Percentiles rank a stretch among this genome's conserved stretches.
Evolutionary conservation across 352 stramenopile species (phyloP).

Genomic region (Plasmopara viticola): DNA sequence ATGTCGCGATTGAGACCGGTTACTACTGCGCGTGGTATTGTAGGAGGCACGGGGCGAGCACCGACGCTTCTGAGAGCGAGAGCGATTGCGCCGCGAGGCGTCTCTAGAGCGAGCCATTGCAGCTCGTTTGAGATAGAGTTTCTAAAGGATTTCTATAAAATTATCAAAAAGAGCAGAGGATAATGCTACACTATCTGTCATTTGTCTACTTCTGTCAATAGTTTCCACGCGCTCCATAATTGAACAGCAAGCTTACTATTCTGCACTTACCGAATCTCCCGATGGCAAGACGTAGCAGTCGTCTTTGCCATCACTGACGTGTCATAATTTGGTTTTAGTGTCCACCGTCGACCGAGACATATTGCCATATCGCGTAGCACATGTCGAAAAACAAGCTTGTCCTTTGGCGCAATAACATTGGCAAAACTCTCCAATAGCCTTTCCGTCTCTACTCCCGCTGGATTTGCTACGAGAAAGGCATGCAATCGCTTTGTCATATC

Average conservation of each 20-base stretch:
- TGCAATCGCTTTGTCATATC: conserved; percentile 74
- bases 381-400: conserved; percentile 85
- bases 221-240: too few relatives aligned
- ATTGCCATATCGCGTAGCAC: conserved; percentile 78
- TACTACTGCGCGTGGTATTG: conserved; percentile 22
- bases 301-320: neutral
- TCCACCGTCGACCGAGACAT: conserved; percentile 63
- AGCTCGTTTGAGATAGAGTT: neutral
- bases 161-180: too few relatives aligned
- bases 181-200: too few relatives aligned
- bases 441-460: conserved; percentile 76
- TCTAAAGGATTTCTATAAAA: too few relatives aligned
- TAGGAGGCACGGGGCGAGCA: conserved; percentile 5
- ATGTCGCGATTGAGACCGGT: neutral
- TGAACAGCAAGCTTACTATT: neutral
- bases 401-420: conserved; percentile 72
- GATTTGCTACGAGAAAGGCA: conserved; percentile 61
- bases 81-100: conserved; percentile 15
- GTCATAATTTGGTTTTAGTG: conserved; percentile 55
- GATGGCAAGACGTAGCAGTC: neutral
- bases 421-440: conserved; percentile 86
- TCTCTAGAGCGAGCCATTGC: conserved; percentile 20
- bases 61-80: conserved; percentile 10
- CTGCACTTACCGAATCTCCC: conserved; percentile 1
- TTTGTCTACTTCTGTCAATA: too few relatives aligned